Percentiles rank a stretch among this genome's conserved stretches.
phyloP scores from a whole-genome alignment of 495 filamentous ascomycete species.

The Daldinia loculata region DNA sequence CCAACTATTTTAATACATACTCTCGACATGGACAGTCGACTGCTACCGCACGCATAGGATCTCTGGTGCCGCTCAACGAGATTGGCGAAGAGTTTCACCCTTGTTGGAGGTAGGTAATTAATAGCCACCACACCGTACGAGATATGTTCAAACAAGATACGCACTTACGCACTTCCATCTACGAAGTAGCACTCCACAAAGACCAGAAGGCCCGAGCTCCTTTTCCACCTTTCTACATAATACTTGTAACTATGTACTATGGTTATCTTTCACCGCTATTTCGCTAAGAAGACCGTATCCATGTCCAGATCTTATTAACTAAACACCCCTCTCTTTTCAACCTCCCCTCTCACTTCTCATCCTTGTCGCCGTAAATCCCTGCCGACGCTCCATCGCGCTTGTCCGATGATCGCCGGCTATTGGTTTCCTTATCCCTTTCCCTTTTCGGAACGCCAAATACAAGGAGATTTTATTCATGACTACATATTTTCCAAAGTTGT shows the following conservation, averaged over 20 bases:
- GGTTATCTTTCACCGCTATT: conserved; percentile 45
- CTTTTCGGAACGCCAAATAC: conserved; percentile 39
- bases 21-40: conserved; percentile 8
- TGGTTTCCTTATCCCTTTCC: conserved; percentile 41
- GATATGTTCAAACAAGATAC: conserved; percentile 7
- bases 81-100: conserved; percentile 12
- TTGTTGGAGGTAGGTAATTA: conserved; percentile 18
- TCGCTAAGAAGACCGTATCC: conserved; percentile 41
- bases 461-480: conserved; percentile 17
- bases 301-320: conserved; percentile 43
- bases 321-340: conserved; percentile 38
- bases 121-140: conserved; percentile 39
- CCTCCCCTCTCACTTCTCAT: conserved; percentile 23
- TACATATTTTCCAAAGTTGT: conserved; percentile 18
- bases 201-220: conserved; percentile 42
- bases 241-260: conserved; percentile 2
- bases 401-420: conserved; percentile 49
- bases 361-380: conserved; percentile 39
- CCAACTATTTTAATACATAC: conserved; percentile 5
- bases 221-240: conserved; percentile 9
- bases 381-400: conserved; percentile 42
- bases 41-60: conserved; percentile 10
- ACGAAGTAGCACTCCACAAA: conserved; percentile 38
- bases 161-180: neutral
- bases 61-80: conserved; percentile 27